Conservation (phyloP, 345 rosid genomes). For the Linum tenue region DNA sequence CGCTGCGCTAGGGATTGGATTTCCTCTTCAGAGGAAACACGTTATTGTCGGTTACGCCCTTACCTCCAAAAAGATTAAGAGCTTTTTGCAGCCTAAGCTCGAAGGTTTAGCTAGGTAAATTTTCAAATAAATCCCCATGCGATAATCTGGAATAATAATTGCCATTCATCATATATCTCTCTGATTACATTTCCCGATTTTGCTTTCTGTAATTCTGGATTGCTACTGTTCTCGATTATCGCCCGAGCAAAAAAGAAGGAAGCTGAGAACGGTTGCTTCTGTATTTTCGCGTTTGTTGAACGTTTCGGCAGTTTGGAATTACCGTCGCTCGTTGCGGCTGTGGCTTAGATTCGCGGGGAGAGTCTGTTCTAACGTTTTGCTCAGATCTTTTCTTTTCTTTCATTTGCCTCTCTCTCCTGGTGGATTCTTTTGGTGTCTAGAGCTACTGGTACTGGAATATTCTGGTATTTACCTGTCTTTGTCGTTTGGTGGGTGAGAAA, state of each 20-base stretch:
- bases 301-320: background rate
- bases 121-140: background rate
- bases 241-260: background rate
- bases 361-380: background rate
- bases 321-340: background rate
- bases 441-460: slow-evolving; percentile 1
- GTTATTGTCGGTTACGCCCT: slow-evolving; percentile 77
- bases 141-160: background rate
- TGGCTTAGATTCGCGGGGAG: background rate
- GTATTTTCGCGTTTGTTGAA: too few species aligned
- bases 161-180: too few species aligned
- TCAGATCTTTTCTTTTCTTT: background rate
- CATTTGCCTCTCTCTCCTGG: background rate
- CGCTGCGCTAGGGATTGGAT: slow-evolving; percentile 10
- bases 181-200: too few species aligned
- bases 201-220: background rate
- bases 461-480: background rate
- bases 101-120: slow-evolving; percentile 62
- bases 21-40: slow-evolving; percentile 23
- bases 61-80: slow-evolving; percentile 68
- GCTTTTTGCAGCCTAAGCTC: slow-evolving; percentile 69
- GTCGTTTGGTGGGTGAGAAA: slow-evolving; percentile 2
- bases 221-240: background rate
- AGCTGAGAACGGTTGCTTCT: too few species aligned
- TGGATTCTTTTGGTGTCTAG: background rate